Percentiles rank a stretch among this genome's conserved stretches.
Conservation (phyloP, 148 eudicot species). For the Rhododendron kiyosumense region DNA sequence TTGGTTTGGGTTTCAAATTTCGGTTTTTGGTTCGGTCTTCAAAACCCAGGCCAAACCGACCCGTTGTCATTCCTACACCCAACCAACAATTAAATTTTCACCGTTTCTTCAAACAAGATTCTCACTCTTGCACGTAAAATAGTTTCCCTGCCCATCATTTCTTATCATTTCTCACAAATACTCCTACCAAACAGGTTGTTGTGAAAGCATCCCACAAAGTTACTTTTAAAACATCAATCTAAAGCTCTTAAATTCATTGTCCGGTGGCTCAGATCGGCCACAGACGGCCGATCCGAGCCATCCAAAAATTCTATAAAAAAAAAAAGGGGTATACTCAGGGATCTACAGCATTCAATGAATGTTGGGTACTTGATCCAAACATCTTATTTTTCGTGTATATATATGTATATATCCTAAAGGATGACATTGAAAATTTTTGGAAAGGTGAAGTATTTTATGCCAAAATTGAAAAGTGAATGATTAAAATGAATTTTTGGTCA, state of each 20-base stretch:
- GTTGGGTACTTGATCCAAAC: too few relatives aligned
- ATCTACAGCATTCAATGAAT: too few relatives aligned
- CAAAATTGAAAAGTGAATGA: too few relatives aligned
- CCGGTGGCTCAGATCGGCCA: too few relatives aligned
- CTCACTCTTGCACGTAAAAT: neutral
- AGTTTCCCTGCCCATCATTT: neutral
- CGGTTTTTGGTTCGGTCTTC: neutral
- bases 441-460: too few relatives aligned
- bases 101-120: neutral
- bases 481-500: too few relatives aligned
- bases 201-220: neutral
- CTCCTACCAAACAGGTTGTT: neutral
- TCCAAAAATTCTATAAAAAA: too few relatives aligned
- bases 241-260: neutral
- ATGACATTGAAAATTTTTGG: too few relatives aligned
- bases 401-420: too few relatives aligned
- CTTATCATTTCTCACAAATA: neutral
- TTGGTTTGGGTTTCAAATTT: neutral
- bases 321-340: too few relatives aligned
- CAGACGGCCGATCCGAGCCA: too few relatives aligned
- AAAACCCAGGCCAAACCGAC: neutral
- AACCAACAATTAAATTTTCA: neutral
- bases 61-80: neutral
- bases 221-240: neutral
- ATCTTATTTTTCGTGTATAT: too few relatives aligned